Evolutionary conservation across 495 filamentous ascomycete genomes (phyloP), one percentile per base, ranked within the genome.

Genomic region (Bathelium albidoporum): DNA sequence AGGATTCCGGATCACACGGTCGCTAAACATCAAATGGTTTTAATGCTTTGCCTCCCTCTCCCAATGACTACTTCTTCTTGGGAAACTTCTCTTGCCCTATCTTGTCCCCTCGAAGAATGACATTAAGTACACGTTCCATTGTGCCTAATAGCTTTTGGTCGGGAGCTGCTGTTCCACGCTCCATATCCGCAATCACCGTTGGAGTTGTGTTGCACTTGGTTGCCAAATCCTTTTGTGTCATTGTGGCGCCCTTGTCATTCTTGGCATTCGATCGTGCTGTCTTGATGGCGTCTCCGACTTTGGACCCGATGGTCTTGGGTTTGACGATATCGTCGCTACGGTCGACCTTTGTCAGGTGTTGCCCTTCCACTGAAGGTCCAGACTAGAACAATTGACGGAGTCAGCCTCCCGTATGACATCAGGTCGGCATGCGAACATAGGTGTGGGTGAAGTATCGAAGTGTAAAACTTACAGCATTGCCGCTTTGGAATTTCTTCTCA

Each of bases 331-430:
- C 94, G 81, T 97, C 95, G 75, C 85, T 84, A 69, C 94, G 94
- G 82, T 97, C 94, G 73, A 99, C 91, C 81, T 97, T 99, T 52
- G 94, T 97, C 60, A 97, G 82, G 72, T 89, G 91, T 77, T 99
- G 94, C 71, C 94, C 94, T 80, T 97, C 93, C 65, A 81, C 64
- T 44, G 68, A 66, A 58, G 53, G 34, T 44, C 61, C 45, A 1
- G 66, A 59, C 69, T 71, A 28, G 41, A 14, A n/a, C n/a, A n/a
- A 39, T 14, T 1, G 29, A 28, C 5, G n/a, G 16, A 9, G 24
- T 55, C 31, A 60, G 28, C 39, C 28, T 60, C 20, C 18, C 11
- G 64, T 29, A 11, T 20, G 20, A 12, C 4, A 26, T 22, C 14
- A 39, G 14, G 34, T 60, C 2, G 43, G 69, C 72, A 20, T 59